Conservation (phyloP, 495 filamentous ascomycete genomes). For the Annulohypoxylon nitens region DNA sequence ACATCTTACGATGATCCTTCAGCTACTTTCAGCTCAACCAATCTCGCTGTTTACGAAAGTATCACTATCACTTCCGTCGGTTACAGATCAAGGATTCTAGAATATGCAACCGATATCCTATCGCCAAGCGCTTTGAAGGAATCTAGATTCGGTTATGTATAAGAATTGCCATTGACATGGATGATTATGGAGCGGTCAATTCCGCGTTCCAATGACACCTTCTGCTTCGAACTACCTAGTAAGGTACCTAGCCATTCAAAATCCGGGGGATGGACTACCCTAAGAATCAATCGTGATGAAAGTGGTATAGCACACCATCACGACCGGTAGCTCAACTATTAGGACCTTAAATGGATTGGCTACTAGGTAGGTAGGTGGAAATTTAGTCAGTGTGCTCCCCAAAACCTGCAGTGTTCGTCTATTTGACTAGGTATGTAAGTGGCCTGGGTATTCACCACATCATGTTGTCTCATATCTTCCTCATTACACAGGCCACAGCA, state of each 20-base stretch:
- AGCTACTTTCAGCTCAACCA: neutral
- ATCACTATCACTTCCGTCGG: neutral
- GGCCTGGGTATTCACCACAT: neutral
- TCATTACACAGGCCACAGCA: neutral
- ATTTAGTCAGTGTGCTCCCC: neutral
- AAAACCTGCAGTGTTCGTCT: neutral
- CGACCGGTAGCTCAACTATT: neutral
- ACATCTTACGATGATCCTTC: neutral
- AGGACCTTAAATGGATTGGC: neutral
- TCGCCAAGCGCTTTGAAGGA: neutral
- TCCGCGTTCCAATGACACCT: conserved; percentile 29
- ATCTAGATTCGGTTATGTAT: neutral
- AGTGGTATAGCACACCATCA: conserved; percentile 1
- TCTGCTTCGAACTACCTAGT: conserved; percentile 14
- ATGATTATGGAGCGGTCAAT: conserved; percentile 8
- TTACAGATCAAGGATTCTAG: neutral
- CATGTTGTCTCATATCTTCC: neutral
- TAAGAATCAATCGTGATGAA: conserved; percentile 10
- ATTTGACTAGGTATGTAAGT: neutral
- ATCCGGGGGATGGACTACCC: neutral
- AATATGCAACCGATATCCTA: neutral
- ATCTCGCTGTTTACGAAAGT: neutral
- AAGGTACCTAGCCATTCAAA: neutral
- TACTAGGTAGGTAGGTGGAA: neutral
- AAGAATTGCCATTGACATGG: neutral